Evolutionary conservation across 495 filamentous ascomycete species (phyloP), one percentile per base, ranked within the genome.

Genomic region (Aspergillus haitiensis): DNA sequence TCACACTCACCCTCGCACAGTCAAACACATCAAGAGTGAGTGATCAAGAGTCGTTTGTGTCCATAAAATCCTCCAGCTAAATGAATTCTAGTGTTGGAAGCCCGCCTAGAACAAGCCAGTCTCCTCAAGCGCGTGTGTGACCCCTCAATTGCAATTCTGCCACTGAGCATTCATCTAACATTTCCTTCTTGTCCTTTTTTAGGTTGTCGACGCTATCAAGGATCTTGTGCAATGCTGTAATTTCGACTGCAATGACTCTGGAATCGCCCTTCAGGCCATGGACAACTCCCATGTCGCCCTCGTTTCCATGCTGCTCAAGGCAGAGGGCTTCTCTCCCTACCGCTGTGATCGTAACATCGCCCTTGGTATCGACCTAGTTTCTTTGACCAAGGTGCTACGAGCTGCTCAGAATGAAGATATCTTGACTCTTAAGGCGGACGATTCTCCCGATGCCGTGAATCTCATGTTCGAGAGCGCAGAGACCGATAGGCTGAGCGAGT

Each of bases 221-320:
- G 95, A 99, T 68, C 86, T 99, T 32, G 94, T 99, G 52, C 94
- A 98, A 78, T 93, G 98, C 79, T 98, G 95, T 85, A 99, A 99
- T 79, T 99, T 99, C 79, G 94, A 99, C 81, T 99, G 95, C 88
- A 99, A 98, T 88, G 94, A 99, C 84, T 91, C 90, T 62, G 94
- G 94, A 52, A 93, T 99, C 74, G 92, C 92, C 53, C 88, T 99
- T 33, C 94, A 99, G 79, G 94, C 94, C 67, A 99, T 99, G 95
- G 94, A 99, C 81, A 99, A 97, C 83, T 97, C 93, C 58, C 94
- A 99, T 80, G 94, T 99, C 72, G 94, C 94, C 52, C 89, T 99
- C 48, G 94, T 98, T 39, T 96, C 94, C 58, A 98, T 99, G 95
- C 84, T 96, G 81, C 88, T 99, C 71, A 93, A 93, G 78, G 88